phyloP scores from a whole-genome alignment of 1,284 basidiomycete genomes.

The Sanguinoderma infundibulare region DNA sequence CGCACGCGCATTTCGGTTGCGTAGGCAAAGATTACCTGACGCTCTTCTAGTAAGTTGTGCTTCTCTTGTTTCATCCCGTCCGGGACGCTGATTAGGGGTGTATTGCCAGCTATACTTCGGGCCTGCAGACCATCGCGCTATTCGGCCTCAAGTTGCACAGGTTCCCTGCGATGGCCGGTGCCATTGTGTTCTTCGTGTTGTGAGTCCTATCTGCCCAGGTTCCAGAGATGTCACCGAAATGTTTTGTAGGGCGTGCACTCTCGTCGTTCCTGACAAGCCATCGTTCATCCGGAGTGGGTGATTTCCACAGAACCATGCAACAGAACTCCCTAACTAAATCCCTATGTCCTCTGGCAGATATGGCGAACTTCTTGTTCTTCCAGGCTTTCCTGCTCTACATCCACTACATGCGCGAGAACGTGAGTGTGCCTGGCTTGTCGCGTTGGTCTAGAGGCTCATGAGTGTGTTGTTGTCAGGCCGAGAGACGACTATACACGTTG shows the following conservation, averaged over 20 bases:
- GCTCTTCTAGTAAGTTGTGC: slow-evolving; percentile 61
- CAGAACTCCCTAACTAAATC: not conserved
- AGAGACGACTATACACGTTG: slow-evolving; percentile 64
- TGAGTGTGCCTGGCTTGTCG: slow-evolving; percentile 28
- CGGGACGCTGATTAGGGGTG: not conserved
- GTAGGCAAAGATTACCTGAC: slow-evolving; percentile 61
- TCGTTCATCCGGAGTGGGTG: slow-evolving; percentile 57
- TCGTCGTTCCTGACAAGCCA: slow-evolving; percentile 59
- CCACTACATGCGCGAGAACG: slow-evolving; percentile 56
- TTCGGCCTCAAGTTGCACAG: slow-evolving; percentile 78
- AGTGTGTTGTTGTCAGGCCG: slow-evolving; percentile 44
- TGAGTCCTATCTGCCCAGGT: slow-evolving; percentile 40
- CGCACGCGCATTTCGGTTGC: slow-evolving; percentile 39
- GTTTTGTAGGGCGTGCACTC: slow-evolving; percentile 49
- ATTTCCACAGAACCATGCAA: not conserved
- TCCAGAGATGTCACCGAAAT: too few species aligned
- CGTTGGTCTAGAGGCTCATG: not conserved
- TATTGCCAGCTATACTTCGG: slow-evolving; percentile 52
- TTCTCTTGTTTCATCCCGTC: not conserved
- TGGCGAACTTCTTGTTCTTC: slow-evolving; percentile 72
- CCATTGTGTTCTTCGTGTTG: slow-evolving; percentile 62
- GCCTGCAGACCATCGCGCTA: slow-evolving; percentile 75
- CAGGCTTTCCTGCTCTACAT: slow-evolving; percentile 62
- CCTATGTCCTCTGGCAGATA: slow-evolving; percentile 40
- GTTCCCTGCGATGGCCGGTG: slow-evolving; percentile 65